Evolutionary conservation across 1,284 basidiomycete genomes (phyloP), one percentile per base, ranked within the genome.

Genomic region (Tylopilus sp.): DNA sequence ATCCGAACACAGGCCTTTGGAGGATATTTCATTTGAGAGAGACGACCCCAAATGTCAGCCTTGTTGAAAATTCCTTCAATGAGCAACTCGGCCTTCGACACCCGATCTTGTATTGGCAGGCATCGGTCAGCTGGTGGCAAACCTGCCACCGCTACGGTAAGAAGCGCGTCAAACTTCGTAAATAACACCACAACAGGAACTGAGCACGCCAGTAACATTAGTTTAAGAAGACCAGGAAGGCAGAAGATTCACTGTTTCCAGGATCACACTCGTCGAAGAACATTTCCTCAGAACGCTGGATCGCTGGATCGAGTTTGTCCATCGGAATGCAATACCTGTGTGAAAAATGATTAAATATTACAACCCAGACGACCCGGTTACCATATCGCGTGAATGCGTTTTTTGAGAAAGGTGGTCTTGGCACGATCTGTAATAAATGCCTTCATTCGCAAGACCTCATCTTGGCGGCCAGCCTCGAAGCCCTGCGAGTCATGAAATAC

Each of bases 271-370:
- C 41, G 1, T 36, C 11, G 20, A 50, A 43, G 24, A 50, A 44
- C 20, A n/a, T 29, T 14, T 45, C 41, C 19, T 44, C 35, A 4
- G 49, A 14, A 3, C 35, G 17, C 32, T 39, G 49, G 14, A 50
- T 31, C 29, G 42, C 28, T 37, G 33, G 35, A 5, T 39, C 42
- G 1, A 47, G 8, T 14, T 53, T 29, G 14, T 43, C 51, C 51
- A 49, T 53, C 4, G 40, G 33, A 8, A 50, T 50, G 32, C 46
- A 53, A 26, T 39, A 50, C 46, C 40, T 53, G 28, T 15, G 22
- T 1, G 25, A 52, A 4, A 19, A 3, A 9, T 36, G 5, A 25
- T 43, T 15, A 10, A 25, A 9, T 19, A 13, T 3, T 1, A 4
- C 3, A 5, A 17, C 11, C 10, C 4, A 0, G 4, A 4, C 8